Evolutionary conservation across 768 basidiomycete genomes (phyloP).

Genomic region (Pulveroboletus ravenelii): DNA sequence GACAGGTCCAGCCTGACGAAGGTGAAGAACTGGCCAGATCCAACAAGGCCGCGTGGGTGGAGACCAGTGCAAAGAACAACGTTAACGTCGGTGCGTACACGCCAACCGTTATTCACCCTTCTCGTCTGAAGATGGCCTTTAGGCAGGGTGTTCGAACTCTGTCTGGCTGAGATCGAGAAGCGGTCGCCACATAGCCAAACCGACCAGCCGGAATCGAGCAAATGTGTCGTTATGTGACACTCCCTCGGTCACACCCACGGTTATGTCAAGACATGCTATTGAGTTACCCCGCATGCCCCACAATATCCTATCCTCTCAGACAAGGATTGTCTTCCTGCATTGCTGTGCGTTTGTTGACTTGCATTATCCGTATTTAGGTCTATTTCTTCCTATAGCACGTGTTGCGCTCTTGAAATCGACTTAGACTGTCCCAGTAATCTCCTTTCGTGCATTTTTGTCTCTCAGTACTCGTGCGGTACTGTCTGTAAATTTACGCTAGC

Average conservation of each 20-base stretch:
- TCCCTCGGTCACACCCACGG: conserved; percentile 10
- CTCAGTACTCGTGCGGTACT: conserved; percentile 24
- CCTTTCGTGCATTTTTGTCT: conserved; percentile 19
- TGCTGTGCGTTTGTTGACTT: conserved; percentile 29
- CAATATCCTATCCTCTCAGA: conserved; percentile 29
- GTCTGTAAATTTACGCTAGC: conserved; percentile 33
- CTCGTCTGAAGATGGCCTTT: not conserved
- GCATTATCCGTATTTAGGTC: conserved; percentile 36
- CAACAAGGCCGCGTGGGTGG: conserved; percentile 76
- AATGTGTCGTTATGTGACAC: conserved; percentile 54
- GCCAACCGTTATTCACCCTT: not conserved
- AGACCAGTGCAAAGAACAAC: conserved; percentile 85
- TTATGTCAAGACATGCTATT: conserved; percentile 21
- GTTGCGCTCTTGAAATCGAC: conserved; percentile 13
- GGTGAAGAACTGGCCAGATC: conserved; percentile 69
- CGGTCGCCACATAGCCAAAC: conserved; percentile 49
- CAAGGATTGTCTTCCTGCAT: conserved; percentile 21
- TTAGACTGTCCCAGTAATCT: conserved; percentile 33
- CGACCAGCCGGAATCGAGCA: conserved; percentile 39
- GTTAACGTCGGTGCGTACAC: conserved; percentile 78
- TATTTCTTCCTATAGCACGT: conserved; percentile 18
- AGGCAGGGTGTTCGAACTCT: conserved; percentile 84
- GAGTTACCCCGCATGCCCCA: conserved; percentile 27
- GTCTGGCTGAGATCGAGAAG: conserved; percentile 80
- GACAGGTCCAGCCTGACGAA: conserved; percentile 72